phyloP scores from a whole-genome alignment of 441 rosid genomes.

The Brassica hybrid region DNA sequence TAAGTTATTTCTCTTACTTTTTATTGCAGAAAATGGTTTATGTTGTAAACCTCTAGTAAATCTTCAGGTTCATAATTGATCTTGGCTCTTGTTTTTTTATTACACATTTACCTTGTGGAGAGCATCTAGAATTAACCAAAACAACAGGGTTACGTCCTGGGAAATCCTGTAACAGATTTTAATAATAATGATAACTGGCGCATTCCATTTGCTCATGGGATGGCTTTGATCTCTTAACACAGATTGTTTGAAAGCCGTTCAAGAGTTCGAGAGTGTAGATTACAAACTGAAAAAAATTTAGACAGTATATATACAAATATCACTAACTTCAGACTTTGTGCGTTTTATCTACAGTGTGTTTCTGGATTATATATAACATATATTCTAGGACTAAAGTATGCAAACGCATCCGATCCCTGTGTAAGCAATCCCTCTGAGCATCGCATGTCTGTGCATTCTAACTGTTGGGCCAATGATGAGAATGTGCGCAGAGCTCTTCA shows the following conservation, averaged over 20 bases:
- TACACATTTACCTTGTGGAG: not conserved
- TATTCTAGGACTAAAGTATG: not conserved
- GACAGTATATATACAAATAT: no score
- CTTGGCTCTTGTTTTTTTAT: not conserved
- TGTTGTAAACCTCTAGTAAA: conserved; percentile 34
- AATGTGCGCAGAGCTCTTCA: conserved; percentile 55
- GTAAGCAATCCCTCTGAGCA: not conserved
- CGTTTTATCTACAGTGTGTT: no score
- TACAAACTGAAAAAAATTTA: no score
- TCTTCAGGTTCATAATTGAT: conserved; percentile 34
- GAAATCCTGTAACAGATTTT: conserved; percentile 10
- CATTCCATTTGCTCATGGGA: conserved; percentile 51
- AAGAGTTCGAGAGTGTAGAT: no score
- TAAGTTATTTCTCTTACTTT: not conserved
- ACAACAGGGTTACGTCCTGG: conserved; percentile 37
- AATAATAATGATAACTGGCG: not conserved
- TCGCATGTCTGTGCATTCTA: conserved; percentile 32
- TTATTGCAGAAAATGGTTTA: conserved; percentile 19
- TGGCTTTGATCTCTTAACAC: conserved; percentile 47
- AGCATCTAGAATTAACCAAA: not conserved
- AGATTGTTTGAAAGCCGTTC: no score
- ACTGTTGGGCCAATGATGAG: conserved; percentile 53
- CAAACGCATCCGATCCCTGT: not conserved
- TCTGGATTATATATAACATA: no score
- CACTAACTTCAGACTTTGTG: no score